Evolutionary conservation across 805 yeast genomes (phyloP), one percentile per base, ranked within the genome.

Genomic region (Naumovozyma baii): DNA sequence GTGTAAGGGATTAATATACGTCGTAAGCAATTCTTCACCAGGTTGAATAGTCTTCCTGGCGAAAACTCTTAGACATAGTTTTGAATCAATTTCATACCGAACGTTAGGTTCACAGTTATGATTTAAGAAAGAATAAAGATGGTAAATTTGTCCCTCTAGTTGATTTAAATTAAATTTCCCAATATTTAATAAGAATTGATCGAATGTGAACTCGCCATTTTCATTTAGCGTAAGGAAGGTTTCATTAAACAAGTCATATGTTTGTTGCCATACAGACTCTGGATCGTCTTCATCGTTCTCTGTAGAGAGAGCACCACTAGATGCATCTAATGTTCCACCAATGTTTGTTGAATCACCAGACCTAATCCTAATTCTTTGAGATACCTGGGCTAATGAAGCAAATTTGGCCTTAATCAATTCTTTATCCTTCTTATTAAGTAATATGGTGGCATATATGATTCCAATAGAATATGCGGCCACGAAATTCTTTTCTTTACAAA

Each of bases 101-200:
- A 78, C 78, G 51, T 79, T 83, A 2, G 92, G 88, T 31, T 70
- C 76, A 63, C 95, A 85, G 50, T 68, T 69, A 55, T 85, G 95
- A 52, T 84, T 84, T 51, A 84, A 62, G 52, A 82, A 83, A 0
- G 92, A 76, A 44, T 80, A 82, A 7, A 69, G 54, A 44, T 76
- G 66, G 55, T 68, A 84, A 14, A 83, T 52, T 36, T 76, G 73
- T 2, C 81, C 77, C 39, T 78, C 79, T 38, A 80, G 64, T 50
- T 83, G 81, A 60, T 84, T 84, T 49, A 84, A 73, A 59, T 83
- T 81, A 54, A 77, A 81, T 43, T 78, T 73, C 2, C 94, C 94
- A 49, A 84, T 59, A 60, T 75, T 74, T 41, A 59, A 62, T 56
- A 82, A 57, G 51, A 68, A 85, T 43, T 73, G 77, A 26, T 76